phyloP scores from a whole-genome alignment of 2,329 filamentous ascomycete species.

The Phoma sp. region DNA sequence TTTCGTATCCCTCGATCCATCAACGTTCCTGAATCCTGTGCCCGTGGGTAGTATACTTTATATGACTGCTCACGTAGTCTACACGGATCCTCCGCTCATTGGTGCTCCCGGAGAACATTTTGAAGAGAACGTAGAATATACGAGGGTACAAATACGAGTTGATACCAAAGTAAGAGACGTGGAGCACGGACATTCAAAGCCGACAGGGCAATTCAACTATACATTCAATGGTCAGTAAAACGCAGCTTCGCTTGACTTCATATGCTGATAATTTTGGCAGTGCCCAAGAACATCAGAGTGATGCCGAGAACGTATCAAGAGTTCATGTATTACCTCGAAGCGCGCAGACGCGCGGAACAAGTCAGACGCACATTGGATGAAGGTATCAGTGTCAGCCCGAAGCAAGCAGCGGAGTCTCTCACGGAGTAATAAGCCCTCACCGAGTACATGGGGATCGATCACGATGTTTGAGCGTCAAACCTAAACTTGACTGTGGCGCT shows the following conservation, averaged over 20 bases:
- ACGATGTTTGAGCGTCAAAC: neutral
- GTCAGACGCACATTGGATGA: constrained; percentile 49
- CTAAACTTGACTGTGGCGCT: too few relatives aligned
- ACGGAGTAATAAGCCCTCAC: constrained; percentile 30
- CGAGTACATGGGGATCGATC: neutral
- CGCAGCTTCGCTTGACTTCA: neutral
- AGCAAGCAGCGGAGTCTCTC: constrained; percentile 43
- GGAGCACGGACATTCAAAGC: constrained; percentile 70
- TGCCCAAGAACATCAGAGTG: constrained; percentile 68
- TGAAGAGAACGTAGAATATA: constrained; percentile 53
- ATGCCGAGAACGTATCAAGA: constrained; percentile 69
- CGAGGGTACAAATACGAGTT: constrained; percentile 72
- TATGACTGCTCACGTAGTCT: constrained; percentile 73
- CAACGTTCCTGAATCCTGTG: constrained; percentile 76
- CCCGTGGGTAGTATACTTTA: constrained; percentile 77
- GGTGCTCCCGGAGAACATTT: constrained; percentile 44
- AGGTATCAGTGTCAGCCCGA: constrained; percentile 35
- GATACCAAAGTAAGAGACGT: constrained; percentile 75
- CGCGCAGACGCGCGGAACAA: constrained; percentile 61
- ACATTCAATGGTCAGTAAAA: constrained; percentile 58
- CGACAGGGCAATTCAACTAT: constrained; percentile 78
- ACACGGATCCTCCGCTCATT: constrained; percentile 67
- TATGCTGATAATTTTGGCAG: constrained; percentile 38
- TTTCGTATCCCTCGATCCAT: constrained; percentile 75
- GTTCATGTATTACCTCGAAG: constrained; percentile 70